Base-by-base conservation (phyloP, 306 rosid species). In the Casuarina equisetifolia region DNA sequence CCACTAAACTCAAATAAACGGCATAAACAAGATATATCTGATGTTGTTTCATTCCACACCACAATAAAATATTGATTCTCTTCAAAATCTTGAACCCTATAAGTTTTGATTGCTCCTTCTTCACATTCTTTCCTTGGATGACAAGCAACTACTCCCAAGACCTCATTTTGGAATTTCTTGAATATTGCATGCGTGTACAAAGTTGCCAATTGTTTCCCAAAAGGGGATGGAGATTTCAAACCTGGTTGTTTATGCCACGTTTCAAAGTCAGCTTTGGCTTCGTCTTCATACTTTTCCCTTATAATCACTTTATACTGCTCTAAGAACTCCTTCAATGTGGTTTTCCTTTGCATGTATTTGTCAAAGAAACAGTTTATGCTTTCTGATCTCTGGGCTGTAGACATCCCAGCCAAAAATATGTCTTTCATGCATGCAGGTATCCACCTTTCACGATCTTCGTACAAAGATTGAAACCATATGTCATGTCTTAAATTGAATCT, bases 131-230 rank as follows among this genome's bases (percentile, higher is more conserved):
- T 81, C 72, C 51, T 86, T 51, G 86, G 89, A 74, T 86, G 89
- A 78, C 89, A 86, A 78, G 90, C 90, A 75, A 82, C 87, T 19
- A 82, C 90, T 52, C 90, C 90, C 83, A 86, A 78, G 73, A 86
- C 90, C 80, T 86, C 90, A 54, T 75, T 82, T 72, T 83, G 90
- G 78, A 86, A 86, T 49, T 83, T 86, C 83, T 78, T 83, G 69
- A 86, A 86, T 54, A 83, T 59, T 7, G 82, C 75, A 53, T 73
- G 81, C 32, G 86, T 85, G 69, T 82, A 80, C 55, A 83, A 51
- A 13, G 78, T 62, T 49, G 79, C 80, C 87, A 80, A 78, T 75
- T 86, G 87, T 72, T 86, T 86, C 57, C 82, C 89, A 42, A 77
- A 86, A 53, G 89, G 89, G 16, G 89, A 86, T n/a, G 89, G 89